Evolutionary conservation across 2,329 filamentous ascomycete genomes (phyloP).

Genomic region (Trichoderma atroviride): DNA sequence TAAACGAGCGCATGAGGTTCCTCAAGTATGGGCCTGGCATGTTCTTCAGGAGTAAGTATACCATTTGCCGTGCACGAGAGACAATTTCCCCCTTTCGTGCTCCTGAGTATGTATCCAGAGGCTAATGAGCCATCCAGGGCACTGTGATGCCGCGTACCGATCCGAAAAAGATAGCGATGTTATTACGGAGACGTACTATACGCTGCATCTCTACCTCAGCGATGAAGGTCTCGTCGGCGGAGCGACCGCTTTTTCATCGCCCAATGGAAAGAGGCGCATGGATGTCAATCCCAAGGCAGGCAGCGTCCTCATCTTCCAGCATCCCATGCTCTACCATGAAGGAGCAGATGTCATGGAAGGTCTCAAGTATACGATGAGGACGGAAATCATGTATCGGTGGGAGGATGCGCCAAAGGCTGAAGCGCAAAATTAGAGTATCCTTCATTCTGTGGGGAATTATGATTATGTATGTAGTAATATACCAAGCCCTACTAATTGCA

Average conservation of each 20-base stretch:
- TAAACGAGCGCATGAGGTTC: conserved; percentile 77
- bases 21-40: conserved; percentile 72
- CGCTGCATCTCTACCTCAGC: conserved; percentile 55
- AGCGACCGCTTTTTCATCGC: conserved; percentile 57
- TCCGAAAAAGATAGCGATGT: conserved; percentile 41
- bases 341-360: conserved; percentile 56
- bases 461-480: not conserved
- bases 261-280: conserved; percentile 44
- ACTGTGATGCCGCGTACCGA: conserved; percentile 67
- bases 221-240: conserved; percentile 50
- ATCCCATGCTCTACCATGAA: conserved; percentile 53
- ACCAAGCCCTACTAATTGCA: not conserved
- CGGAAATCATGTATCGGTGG: conserved; percentile 56
- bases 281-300: conserved; percentile 61
- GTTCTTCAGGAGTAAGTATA: conserved; percentile 63
- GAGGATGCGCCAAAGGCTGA: conserved; percentile 7
- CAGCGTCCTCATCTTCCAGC: conserved; percentile 64
- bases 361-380: conserved; percentile 59
- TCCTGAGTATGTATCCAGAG: not conserved
- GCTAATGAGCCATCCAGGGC: conserved; percentile 47
- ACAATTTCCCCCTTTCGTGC: not conserved
- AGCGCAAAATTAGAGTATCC: not conserved
- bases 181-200: conserved; percentile 56
- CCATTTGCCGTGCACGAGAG: not conserved
- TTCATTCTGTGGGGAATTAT: not conserved